Conservation (phyloP, 2,329 filamentous ascomycete species). For the Alternaria infectoria region DNA sequence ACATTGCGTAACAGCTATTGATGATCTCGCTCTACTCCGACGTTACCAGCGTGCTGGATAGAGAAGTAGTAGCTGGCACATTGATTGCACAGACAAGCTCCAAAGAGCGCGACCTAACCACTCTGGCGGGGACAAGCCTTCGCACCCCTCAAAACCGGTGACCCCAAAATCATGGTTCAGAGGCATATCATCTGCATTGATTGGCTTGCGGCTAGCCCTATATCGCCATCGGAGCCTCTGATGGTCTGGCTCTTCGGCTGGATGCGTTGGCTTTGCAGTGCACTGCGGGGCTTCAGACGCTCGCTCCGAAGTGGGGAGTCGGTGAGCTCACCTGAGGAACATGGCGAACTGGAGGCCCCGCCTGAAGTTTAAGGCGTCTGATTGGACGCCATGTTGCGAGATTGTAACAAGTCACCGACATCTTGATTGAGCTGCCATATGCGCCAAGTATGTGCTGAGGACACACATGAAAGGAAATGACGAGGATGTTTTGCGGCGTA, state of each 20-base stretch:
- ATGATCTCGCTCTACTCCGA: neutral
- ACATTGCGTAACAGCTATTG: neutral
- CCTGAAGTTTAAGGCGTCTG: constrained; percentile 6
- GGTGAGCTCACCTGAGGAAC: constrained; percentile 37
- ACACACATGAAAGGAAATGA: constrained; percentile 16
- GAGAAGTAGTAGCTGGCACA: neutral
- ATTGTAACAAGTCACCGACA: constrained; percentile 33
- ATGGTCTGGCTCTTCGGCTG: constrained; percentile 32
- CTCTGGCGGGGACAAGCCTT: neutral
- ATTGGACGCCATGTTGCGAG: constrained; percentile 20
- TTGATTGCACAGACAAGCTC: neutral
- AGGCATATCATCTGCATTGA: constrained; percentile 21
- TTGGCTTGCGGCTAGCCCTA: constrained; percentile 32
- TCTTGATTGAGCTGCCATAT: constrained; percentile 26
- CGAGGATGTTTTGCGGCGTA: constrained; percentile 1
- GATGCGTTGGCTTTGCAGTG: constrained; percentile 45
- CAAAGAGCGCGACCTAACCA: neutral
- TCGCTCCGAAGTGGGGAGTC: constrained; percentile 30
- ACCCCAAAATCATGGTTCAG: constrained; percentile 30
- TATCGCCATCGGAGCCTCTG: constrained; percentile 24
- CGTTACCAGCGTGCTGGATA: neutral
- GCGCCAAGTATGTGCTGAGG: constrained; percentile 32
- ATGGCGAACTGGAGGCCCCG: constrained; percentile 14
- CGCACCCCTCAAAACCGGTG: constrained; percentile 17
- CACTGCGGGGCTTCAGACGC: constrained; percentile 27